A percentile compares a stretch with the other conserved stretches of the same genome.
phyloP scores from a whole-genome alignment of 352 stramenopile genomes.

The Phytophthora crassamura region DNA sequence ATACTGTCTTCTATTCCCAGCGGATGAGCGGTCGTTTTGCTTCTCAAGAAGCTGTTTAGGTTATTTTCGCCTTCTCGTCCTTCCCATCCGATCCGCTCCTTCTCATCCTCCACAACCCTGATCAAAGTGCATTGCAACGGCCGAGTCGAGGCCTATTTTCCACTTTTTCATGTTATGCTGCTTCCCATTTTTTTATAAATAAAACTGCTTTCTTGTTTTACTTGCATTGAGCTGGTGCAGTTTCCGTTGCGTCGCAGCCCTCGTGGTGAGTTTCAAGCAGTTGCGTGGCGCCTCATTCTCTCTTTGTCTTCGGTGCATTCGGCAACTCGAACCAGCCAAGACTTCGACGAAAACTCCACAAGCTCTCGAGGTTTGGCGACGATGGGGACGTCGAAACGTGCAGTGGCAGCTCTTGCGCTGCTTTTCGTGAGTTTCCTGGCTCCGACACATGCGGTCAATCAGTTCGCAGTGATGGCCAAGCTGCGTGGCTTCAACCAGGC shows the following conservation, averaged over 20 bases:
- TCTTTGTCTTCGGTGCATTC: conserved; percentile 28
- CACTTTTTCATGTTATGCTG: no score
- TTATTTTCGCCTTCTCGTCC: no score
- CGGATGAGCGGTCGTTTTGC: no score
- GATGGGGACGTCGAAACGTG: conserved; percentile 16
- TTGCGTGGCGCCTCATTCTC: conserved; percentile 27
- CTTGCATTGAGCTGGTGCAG: conserved; percentile 9
- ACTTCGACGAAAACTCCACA: conserved; percentile 2
- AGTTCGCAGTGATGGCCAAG: conserved; percentile 27
- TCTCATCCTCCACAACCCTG: no score
- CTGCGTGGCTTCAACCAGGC: conserved; percentile 19
- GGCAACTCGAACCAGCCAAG: conserved; percentile 3
- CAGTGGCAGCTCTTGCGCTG: conserved; percentile 1
- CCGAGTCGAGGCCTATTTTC: no score
- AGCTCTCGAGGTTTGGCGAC: conserved; percentile 12
- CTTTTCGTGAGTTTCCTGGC: conserved; percentile 14
- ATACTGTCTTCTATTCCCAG: no score
- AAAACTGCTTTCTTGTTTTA: conserved; percentile 5
- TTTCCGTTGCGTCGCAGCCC: conserved; percentile 29
- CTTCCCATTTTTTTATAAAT: conserved; percentile 20
- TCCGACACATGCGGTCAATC: conserved; percentile 9
- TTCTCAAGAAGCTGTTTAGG: no score
- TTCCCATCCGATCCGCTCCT: no score
- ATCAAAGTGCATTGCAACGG: no score
- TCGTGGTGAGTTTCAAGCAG: conserved; percentile 24